A percentile compares a stretch with the other conserved stretches of the same genome.
These are phyloP conservation scores for Nectriaceae sp. DNA, from an alignment of 2,329 filamentous ascomycete genomes.

Conservation along the genomic window DNA sequence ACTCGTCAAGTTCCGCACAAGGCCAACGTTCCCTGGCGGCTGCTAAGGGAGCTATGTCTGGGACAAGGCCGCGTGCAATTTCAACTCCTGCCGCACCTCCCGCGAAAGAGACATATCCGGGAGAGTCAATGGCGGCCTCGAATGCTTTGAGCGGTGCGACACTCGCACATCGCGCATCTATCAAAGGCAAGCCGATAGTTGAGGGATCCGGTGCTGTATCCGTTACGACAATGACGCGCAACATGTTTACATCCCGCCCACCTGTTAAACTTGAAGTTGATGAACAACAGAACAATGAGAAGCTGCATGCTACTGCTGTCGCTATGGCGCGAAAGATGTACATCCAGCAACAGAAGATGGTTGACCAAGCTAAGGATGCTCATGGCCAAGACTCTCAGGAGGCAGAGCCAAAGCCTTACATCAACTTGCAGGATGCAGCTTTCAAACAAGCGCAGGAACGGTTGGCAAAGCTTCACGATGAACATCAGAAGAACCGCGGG, in stretches of 20 bases:
- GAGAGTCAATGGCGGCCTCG: conserved; percentile 47
- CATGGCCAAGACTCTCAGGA: conserved; percentile 35
- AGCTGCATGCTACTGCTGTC: conserved; percentile 78
- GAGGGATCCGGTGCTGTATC: conserved; percentile 68
- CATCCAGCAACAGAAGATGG: conserved; percentile 63
- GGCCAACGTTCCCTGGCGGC: conserved; percentile 70
- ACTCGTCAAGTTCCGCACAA: conserved; percentile 45
- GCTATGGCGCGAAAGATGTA: conserved; percentile 93
- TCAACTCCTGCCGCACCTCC: conserved; percentile 56
- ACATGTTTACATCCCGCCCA: conserved; percentile 78
- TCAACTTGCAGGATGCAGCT: conserved; percentile 80
- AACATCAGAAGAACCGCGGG: conserved; percentile 62
- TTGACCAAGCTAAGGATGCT: conserved; percentile 50
- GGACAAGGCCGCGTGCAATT: conserved; percentile 60
- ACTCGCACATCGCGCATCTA: conserved; percentile 59
- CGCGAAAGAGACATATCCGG: conserved; percentile 15
- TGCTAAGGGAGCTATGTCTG: conserved; percentile 74
- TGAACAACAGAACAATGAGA: conserved; percentile 71
- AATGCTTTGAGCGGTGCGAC: conserved; percentile 76
- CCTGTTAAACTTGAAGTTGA: conserved; percentile 72
- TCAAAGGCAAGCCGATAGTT: conserved; percentile 46
- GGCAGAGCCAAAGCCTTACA: conserved; percentile 53
- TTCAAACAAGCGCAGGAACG: conserved; percentile 84
- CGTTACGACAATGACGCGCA: conserved; percentile 66
- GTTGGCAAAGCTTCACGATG: conserved; percentile 76